A percentile compares a stretch with the other conserved stretches of the same genome.
phyloP scores from a whole-genome alignment of 139 green algal genomes.

The Klebsormidium nitens region DNA sequence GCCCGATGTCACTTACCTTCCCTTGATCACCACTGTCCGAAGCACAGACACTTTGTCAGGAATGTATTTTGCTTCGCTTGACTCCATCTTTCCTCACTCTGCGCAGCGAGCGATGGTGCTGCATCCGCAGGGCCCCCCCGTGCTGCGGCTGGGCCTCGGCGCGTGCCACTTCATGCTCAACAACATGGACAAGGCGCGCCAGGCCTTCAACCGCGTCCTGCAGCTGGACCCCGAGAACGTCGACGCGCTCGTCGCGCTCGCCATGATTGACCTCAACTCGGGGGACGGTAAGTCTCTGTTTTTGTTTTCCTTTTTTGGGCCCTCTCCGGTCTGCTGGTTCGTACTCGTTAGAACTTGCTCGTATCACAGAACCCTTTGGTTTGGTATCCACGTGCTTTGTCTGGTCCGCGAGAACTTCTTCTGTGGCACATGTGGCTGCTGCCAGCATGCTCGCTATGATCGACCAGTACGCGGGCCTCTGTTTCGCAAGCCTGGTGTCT shows the following conservation, averaged over 20 bases:
- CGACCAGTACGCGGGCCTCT: too few relatives aligned
- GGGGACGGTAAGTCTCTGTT: slow-evolving; percentile 26
- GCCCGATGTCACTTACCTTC: neutral
- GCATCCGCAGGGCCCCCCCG: slow-evolving; percentile 61
- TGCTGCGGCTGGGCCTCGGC: slow-evolving; percentile 79
- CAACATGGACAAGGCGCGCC: slow-evolving; percentile 46
- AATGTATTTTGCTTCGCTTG: neutral
- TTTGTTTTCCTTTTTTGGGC: too few relatives aligned
- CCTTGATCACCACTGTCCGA: neutral
- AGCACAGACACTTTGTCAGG: neutral
- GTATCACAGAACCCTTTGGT: too few relatives aligned
- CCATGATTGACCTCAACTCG: slow-evolving; percentile 47
- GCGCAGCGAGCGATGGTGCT: slow-evolving; percentile 47
- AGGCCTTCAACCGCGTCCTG: slow-evolving; percentile 64
- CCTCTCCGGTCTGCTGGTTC: too few relatives aligned
- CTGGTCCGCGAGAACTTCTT: too few relatives aligned
- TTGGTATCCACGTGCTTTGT: too few relatives aligned
- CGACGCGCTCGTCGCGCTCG: slow-evolving; percentile 70
- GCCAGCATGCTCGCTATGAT: too few relatives aligned
- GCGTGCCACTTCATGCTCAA: slow-evolving; percentile 64
- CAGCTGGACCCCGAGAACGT: slow-evolving; percentile 60
- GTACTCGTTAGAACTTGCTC: too few relatives aligned
- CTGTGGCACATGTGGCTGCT: too few relatives aligned
- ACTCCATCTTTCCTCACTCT: neutral
- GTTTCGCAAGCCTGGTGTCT: too few relatives aligned